Evolutionary conservation across 2,329 filamentous ascomycete species (phyloP), one percentile per base, ranked within the genome.

Genomic region (Aspergillus flavus): DNA sequence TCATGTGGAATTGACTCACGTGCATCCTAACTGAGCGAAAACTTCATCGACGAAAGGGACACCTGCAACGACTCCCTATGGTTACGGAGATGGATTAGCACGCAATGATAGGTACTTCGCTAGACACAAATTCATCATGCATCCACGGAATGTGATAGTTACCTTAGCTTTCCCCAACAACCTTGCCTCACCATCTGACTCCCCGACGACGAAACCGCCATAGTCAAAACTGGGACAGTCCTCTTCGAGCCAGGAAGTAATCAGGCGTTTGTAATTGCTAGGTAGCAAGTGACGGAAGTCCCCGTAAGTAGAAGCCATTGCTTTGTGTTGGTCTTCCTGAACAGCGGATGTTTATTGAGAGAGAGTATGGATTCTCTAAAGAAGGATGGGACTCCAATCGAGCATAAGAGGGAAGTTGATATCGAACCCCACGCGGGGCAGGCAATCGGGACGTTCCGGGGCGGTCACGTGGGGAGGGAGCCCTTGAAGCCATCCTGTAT

Each of bases 151-250:
- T 7, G 11, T 2, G 16, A 43, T 14, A 16, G 41, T 46, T 71
- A 85, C 83, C 72, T 82, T 77, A 66, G 82, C 84, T 74, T 89
- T 89, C 3, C 86, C 87, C 26, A 89, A 75, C 23, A 89, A 71
- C 68, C 70, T 72, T n/a, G 80, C 80, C 67, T 81, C 79, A 5
- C 76, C 75, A 6, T 75, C 71, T 7, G 77, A 76, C 65, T 82
- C 80, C 57, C 95, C 95, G 28, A 99, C 95, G 7, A 99, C 95
- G 78, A 96, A 99, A 64, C 95, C 95, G 73, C 92, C 95, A 77
- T 97, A 97, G 84, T 99, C 95, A 80, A 97, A 94, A 59, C 92
- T 95, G 5, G 95, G 95, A 3, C 93, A 96, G 81, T 99, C 95
- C 81, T 99, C 95, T 73, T 93, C 91, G 16, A 97, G 90, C 95